Conservation (phyloP, 768 basidiomycete genomes). For the Auricularia auricula-judae region DNA sequence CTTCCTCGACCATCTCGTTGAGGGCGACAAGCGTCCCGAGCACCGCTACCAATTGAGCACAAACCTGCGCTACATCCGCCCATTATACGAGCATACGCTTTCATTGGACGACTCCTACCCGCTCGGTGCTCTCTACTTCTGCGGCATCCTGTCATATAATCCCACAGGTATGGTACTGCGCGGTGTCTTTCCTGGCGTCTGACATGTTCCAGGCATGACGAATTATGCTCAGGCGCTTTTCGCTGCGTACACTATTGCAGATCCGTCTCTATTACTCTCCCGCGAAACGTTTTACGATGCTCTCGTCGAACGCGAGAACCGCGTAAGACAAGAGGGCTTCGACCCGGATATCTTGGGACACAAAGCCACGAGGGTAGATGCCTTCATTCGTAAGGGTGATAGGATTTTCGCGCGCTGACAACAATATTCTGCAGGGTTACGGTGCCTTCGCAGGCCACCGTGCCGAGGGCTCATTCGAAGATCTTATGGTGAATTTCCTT, state of each 20-base stretch:
- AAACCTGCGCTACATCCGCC: constrained; percentile 45
- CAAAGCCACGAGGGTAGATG: not conserved
- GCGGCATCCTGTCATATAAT: constrained; percentile 39
- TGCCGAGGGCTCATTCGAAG: not conserved
- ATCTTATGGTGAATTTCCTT: not conserved
- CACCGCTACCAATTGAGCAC: constrained; percentile 23
- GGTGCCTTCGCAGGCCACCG: not conserved
- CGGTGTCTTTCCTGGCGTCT: too few species aligned
- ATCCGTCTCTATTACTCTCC: constrained; percentile 29
- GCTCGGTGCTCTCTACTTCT: constrained; percentile 40
- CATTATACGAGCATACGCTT: constrained; percentile 42
- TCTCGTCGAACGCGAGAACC: constrained; percentile 30
- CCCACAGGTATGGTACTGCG: constrained; percentile 12
- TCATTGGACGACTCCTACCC: constrained; percentile 37
- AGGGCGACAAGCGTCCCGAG: not conserved
- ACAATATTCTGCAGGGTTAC: not conserved
- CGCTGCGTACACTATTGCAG: constrained; percentile 32
- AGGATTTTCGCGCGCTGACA: too few species aligned
- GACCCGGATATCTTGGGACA: constrained; percentile 44
- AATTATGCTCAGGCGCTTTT: constrained; percentile 42
- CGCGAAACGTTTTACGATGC: constrained; percentile 31
- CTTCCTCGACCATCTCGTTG: constrained; percentile 23
- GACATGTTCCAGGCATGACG: constrained; percentile 10
- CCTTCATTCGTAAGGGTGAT: too few species aligned
- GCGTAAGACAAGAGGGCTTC: constrained; percentile 26